Percentiles rank a stretch among this genome's conserved stretches.
These are phyloP conservation scores for Diospyros kaki DNA, from an alignment of 148 eudicot genomes.

Conservation along the genomic window DNA sequence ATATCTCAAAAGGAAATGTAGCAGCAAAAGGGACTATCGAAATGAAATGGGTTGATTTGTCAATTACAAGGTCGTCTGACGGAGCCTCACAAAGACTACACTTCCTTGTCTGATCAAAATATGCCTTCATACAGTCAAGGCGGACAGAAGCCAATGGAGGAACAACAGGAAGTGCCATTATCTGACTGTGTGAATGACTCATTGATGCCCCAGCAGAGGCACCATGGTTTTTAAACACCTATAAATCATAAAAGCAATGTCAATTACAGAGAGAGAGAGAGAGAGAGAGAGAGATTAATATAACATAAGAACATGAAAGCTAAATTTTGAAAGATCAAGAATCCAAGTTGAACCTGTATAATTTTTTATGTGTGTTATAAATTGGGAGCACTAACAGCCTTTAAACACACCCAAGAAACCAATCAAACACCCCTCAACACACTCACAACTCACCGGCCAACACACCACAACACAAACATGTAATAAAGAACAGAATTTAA, in stretches of 20 bases:
- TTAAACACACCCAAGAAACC: no score
- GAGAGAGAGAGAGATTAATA: background rate
- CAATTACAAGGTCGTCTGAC: slow-evolving; percentile 44
- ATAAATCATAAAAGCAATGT: slow-evolving; percentile 7
- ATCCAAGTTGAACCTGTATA: no score
- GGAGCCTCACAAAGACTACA: slow-evolving; percentile 71
- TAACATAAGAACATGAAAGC: background rate
- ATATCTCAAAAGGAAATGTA: slow-evolving; percentile 81
- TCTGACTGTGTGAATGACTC: slow-evolving; percentile 98
- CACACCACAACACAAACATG: no score
- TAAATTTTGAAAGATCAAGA: background rate
- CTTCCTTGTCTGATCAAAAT: slow-evolving; percentile 66
- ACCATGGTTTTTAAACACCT: slow-evolving; percentile 97
- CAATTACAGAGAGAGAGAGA: background rate
- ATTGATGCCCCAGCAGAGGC: slow-evolving; percentile 97
- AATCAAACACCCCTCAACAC: no score
- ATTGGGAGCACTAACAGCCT: no score
- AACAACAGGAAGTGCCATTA: slow-evolving; percentile 80
- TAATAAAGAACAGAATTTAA: no score
- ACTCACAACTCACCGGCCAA: no score
- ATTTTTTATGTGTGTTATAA: no score
- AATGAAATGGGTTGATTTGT: slow-evolving; percentile 64
- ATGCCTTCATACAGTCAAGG: slow-evolving; percentile 64
- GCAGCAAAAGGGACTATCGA: slow-evolving; percentile 87
- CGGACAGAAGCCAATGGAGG: slow-evolving; percentile 61